Evolutionary conservation across 2,329 filamentous ascomycete genomes (phyloP).

Genomic region (Huntiella omanensis): DNA sequence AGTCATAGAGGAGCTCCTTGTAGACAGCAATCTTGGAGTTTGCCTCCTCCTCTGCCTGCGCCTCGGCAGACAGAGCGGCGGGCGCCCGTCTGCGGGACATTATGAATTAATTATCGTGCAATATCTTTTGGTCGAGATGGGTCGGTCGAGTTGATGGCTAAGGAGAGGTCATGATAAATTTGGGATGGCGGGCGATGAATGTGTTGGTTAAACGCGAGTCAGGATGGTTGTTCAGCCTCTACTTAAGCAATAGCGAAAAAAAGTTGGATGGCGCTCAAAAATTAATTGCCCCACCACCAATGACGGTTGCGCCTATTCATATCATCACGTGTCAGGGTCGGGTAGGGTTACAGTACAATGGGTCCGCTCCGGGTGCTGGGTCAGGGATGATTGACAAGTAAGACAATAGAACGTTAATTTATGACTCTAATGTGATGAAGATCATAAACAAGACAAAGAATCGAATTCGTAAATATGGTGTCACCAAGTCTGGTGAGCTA

Average conservation of each 20-base stretch:
- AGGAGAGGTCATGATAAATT: not conserved
- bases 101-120: not conserved
- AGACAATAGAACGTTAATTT: no score
- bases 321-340: not conserved
- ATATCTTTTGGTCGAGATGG: not conserved
- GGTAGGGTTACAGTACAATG: no score
- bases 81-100: slow-evolving; percentile 9
- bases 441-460: no score
- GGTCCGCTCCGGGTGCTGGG: no score
- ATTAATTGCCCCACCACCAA: slow-evolving; percentile 4
- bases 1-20: slow-evolving; percentile 38
- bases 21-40: slow-evolving; percentile 28
- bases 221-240: no score
- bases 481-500: no score
- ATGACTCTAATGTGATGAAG: no score
- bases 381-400: no score
- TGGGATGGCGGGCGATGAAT: not conserved
- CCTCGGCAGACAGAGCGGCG: slow-evolving; percentile 1
- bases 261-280: slow-evolving; percentile 1
- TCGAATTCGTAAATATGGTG: no score
- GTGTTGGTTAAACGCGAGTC: not conserved
- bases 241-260: not conserved
- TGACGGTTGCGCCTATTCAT: slow-evolving; percentile 2
- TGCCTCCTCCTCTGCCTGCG: slow-evolving; percentile 11
- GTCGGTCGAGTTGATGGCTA: not conserved